phyloP scores from a whole-genome alignment of 2,329 filamentous ascomycete species.

The Neonectria magnoliae region DNA sequence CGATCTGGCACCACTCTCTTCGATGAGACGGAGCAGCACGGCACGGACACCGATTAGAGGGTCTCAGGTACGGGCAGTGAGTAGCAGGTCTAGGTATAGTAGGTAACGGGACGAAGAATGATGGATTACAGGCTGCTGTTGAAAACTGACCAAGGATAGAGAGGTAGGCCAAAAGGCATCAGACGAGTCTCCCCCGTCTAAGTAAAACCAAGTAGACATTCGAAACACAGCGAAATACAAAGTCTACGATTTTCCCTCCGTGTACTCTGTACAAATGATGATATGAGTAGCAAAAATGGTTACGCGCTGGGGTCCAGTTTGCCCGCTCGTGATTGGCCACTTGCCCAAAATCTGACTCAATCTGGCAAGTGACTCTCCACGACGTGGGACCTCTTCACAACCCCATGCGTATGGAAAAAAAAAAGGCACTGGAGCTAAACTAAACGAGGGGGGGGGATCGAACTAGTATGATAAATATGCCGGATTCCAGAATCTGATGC shows the following conservation, averaged over 20 bases:
- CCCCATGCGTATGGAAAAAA: fast-evolving
- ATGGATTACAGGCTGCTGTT: neutral
- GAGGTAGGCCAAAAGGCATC: neutral
- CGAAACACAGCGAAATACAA: neutral
- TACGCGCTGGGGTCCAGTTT: neutral
- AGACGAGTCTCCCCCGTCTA: neutral
- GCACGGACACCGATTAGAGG: neutral
- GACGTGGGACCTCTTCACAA: neutral
- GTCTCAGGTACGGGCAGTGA: no score
- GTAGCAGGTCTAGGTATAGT: neutral
- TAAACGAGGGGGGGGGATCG: neutral
- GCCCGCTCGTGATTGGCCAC: constrained; percentile 26
- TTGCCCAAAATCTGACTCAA: constrained; percentile 19
- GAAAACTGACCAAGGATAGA: neutral
- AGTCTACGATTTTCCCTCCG: neutral
- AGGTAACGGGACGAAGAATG: neutral
- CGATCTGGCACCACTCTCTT: neutral
- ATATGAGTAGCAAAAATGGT: neutral
- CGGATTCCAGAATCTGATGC: neutral
- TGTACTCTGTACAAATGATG: neutral
- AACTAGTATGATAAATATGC: neutral
- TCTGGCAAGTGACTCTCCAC: constrained; percentile 20
- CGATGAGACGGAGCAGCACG: neutral
- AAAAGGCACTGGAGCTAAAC: neutral
- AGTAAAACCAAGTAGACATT: neutral